phyloP scores from a whole-genome alignment of 139 green algal genomes.

The Chlamydomonas sp. region DNA sequence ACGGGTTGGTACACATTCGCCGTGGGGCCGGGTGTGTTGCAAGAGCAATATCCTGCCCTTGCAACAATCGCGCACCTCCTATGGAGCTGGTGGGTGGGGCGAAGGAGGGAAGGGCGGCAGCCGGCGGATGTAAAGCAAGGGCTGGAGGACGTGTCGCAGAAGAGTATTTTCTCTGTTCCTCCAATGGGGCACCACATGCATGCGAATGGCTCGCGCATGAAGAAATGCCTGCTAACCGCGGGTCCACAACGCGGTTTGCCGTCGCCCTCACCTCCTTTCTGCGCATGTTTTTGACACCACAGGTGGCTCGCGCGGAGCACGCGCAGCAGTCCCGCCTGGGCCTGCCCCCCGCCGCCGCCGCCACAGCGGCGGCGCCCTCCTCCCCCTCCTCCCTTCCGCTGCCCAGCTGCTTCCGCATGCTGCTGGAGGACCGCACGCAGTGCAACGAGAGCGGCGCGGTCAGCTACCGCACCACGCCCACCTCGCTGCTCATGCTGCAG shows the following conservation, averaged over 20 bases:
- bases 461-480: conserved; percentile 66
- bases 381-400: conserved; percentile 19
- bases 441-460: conserved; percentile 65
- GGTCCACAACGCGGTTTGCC: too few species aligned
- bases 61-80: conserved; percentile 74
- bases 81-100: conserved; percentile 69
- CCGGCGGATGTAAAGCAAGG: neutral
- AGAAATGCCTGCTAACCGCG: too few species aligned
- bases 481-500: conserved; percentile 30
- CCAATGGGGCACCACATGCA: too few species aligned
- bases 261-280: neutral
- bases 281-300: neutral
- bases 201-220: too few species aligned
- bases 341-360: neutral
- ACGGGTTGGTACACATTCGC: neutral
- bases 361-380: conserved; percentile 6
- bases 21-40: neutral
- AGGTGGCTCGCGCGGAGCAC: conserved; percentile 55
- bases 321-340: conserved; percentile 39
- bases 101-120: neutral
- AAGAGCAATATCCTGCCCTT: neutral
- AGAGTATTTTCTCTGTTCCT: neutral
- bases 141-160: neutral
- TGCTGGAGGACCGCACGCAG: conserved; percentile 65
- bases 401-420: conserved; percentile 69